Conservation (phyloP, 768 basidiomycete genomes). For the Mycena amicta region DNA sequence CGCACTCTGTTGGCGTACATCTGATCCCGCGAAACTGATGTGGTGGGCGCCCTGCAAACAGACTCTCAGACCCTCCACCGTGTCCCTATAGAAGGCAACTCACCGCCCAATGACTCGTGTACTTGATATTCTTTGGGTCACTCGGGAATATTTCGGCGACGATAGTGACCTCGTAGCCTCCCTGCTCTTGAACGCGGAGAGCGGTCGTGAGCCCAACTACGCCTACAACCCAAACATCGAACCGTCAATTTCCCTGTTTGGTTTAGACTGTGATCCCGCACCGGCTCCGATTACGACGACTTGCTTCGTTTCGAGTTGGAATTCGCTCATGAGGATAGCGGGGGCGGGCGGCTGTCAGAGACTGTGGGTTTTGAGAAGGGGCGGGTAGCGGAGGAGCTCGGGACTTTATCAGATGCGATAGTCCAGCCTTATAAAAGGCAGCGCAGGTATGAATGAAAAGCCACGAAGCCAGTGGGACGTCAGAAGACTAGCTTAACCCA, state of each 20-base stretch:
- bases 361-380: neutral
- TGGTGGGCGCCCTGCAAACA: conserved; percentile 73
- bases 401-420: neutral
- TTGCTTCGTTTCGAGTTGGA: neutral
- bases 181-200: conserved; percentile 64
- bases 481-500: neutral
- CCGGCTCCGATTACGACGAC: neutral
- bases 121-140: conserved; percentile 72
- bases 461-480: neutral
- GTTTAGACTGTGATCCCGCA: neutral
- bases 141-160: conserved; percentile 73
- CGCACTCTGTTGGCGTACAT: conserved; percentile 58
- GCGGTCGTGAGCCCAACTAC: conserved; percentile 81
- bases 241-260: conserved; percentile 2
- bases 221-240: conserved; percentile 55
- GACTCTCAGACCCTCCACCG: neutral
- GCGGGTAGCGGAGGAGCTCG: neutral
- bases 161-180: conserved; percentile 64
- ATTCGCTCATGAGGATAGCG: neutral
- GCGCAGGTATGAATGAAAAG: neutral
- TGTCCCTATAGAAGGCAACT: conserved; percentile 28
- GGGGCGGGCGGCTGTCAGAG: neutral
- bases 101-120: conserved; percentile 85
- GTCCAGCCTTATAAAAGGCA: neutral
- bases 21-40: conserved; percentile 58